Conservation (phyloP, 2,329 filamentous ascomycete genomes). For the Monosporascus sp. region DNA sequence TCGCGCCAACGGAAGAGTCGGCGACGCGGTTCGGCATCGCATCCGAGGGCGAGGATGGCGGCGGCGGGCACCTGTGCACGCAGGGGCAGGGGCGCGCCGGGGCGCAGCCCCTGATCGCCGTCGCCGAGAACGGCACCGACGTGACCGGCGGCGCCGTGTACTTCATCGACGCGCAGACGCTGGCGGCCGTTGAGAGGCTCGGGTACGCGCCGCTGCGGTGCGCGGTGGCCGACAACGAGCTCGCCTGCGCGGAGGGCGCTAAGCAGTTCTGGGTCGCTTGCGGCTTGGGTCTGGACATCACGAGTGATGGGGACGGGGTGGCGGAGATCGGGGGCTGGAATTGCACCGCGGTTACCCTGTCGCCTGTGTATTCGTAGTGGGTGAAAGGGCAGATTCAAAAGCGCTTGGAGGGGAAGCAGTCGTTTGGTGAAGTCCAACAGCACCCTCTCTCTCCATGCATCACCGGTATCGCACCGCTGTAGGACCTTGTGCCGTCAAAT, state of each 20-base stretch:
- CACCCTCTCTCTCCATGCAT: too few relatives aligned
- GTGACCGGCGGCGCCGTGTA: conserved; percentile 19
- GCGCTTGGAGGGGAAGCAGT: background rate
- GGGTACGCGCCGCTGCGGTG: conserved; percentile 22
- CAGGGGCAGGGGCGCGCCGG: conserved; percentile 15
- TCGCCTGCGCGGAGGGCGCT: conserved; percentile 16
- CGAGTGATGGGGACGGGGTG: conserved; percentile 14
- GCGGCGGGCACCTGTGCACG: conserved; percentile 22
- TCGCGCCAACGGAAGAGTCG: conserved; percentile 13
- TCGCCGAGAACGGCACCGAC: conserved; percentile 17
- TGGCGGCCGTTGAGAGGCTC: conserved; percentile 13
- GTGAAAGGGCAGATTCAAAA: background rate
- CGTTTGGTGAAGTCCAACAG: too few relatives aligned
- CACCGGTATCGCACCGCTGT: too few relatives aligned
- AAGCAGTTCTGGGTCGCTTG: conserved; percentile 24
- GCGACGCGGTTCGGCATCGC: conserved; percentile 21
- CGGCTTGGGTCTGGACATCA: conserved; percentile 24
- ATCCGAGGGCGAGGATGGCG: conserved; percentile 1
- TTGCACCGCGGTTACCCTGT: conserved; percentile 16
- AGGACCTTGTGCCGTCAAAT: too few relatives aligned
- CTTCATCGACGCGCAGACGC: conserved; percentile 16
- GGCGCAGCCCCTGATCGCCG: conserved; percentile 16
- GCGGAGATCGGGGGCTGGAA: conserved; percentile 23
- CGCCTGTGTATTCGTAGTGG: conserved; percentile 11
- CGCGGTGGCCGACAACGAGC: background rate